Evolutionary conservation across 2,329 filamentous ascomycete species (phyloP).

Genomic region (Chaetothyriales sp.): DNA sequence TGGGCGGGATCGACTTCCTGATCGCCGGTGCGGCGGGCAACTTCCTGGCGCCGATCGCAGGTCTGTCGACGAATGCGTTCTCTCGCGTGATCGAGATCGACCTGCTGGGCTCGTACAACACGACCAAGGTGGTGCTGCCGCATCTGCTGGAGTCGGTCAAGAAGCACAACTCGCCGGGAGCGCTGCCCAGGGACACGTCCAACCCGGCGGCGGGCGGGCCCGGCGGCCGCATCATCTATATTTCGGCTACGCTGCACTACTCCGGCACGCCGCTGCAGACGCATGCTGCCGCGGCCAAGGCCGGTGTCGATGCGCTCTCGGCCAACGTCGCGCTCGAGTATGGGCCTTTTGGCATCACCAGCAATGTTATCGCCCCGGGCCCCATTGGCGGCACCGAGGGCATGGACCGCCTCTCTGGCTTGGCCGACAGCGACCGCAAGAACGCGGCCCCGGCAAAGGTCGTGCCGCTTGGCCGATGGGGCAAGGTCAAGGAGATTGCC

Average conservation of each 20-base stretch:
- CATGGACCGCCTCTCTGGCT: conserved; percentile 47
- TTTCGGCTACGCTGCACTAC: conserved; percentile 86
- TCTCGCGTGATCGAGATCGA: conserved; percentile 95
- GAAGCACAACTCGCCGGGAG: conserved; percentile 45
- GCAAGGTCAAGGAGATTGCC: conserved; percentile 71
- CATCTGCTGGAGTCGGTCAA: conserved; percentile 61
- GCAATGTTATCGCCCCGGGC: conserved; percentile 78
- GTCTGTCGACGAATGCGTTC: conserved; percentile 77
- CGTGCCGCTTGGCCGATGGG: conserved; percentile 62
- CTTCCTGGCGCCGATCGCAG: conserved; percentile 73
- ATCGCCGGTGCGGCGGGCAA: conserved; percentile 94
- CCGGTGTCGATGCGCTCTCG: conserved; percentile 73
- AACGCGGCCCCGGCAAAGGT: conserved; percentile 23
- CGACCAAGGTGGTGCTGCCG: conserved; percentile 77
- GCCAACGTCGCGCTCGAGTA: conserved; percentile 73
- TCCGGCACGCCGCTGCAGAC: conserved; percentile 70
- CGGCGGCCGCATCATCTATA: conserved; percentile 73
- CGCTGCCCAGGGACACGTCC: conserved; percentile 26
- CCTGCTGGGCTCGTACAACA: conserved; percentile 85
- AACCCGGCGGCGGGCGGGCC: conserved; percentile 31
- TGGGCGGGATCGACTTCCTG: conserved; percentile 81
- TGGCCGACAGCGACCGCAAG: conserved; percentile 34
- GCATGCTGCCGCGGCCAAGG: conserved; percentile 84
- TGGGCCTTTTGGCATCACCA: conserved; percentile 70
- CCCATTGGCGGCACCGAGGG: conserved; percentile 77